Conservation (phyloP, 768 basidiomycete genomes). For the Scleroderma bovista region DNA sequence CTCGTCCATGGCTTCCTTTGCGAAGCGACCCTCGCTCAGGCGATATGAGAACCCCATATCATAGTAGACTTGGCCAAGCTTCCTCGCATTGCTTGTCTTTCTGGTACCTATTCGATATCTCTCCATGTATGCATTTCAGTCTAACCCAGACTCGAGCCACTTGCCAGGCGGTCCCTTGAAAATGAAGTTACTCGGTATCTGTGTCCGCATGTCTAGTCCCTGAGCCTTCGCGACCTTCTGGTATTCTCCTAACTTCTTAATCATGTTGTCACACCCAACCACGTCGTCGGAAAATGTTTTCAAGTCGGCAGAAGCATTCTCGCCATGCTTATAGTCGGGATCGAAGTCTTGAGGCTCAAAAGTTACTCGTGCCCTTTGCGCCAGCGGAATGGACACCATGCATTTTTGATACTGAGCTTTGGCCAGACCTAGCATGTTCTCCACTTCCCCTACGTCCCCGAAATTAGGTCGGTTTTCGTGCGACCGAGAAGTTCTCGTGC, state of each 20-base stretch:
- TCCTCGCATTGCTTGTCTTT: conserved; percentile 58
- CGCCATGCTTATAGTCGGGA: conserved; percentile 48
- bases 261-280: conserved; percentile 52
- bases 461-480: conserved; percentile 53
- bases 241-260: conserved; percentile 42
- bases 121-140: conserved; percentile 9
- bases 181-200: conserved; percentile 58
- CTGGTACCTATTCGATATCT: conserved; percentile 43
- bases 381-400: conserved; percentile 18
- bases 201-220: conserved; percentile 39
- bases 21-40: conserved; percentile 54
- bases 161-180: conserved; percentile 71
- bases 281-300: conserved; percentile 55
- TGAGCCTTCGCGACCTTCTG: conserved; percentile 42
- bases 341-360: conserved; percentile 55
- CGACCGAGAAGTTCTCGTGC: conserved; percentile 36
- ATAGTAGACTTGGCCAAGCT: conserved; percentile 57
- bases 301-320: conserved; percentile 46
- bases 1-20: conserved; percentile 70
- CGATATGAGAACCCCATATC: conserved; percentile 65
- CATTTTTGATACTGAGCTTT: conserved; percentile 45
- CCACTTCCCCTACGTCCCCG: conserved; percentile 61
- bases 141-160: conserved; percentile 14
- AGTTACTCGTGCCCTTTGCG: conserved; percentile 18
- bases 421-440: conserved; percentile 49